phyloP scores from a whole-genome alignment of 140 eudicot genomes.

The Senecio squalidus region DNA sequence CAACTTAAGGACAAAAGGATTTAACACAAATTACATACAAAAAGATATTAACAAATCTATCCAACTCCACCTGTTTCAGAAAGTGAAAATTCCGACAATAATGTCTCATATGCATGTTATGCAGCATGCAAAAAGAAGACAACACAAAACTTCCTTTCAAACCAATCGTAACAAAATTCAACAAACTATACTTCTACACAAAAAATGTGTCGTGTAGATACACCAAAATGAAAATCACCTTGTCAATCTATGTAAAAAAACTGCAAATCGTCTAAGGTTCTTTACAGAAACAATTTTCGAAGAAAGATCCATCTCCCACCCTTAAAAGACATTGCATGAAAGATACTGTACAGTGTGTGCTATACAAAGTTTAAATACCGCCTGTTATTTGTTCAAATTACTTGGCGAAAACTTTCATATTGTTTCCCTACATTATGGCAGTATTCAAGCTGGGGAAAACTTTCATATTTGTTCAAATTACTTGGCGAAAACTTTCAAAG shows the following conservation, averaged over 20 bases:
- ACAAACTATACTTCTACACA: neutral
- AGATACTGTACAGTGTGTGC: conserved; percentile 53
- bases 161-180: neutral
- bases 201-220: conserved; percentile 2
- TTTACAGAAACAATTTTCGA: conserved; percentile 29
- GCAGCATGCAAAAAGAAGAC: neutral
- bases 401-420: conserved; percentile 6
- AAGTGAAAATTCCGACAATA: no score
- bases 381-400: conserved; percentile 10
- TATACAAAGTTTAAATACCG: conserved; percentile 22
- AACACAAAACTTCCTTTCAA: neutral
- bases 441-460: conserved; percentile 1
- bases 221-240: conserved; percentile 22
- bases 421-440: neutral
- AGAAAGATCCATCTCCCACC: conserved; percentile 20
- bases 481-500: conserved; percentile 8
- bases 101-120: neutral
- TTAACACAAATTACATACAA: no score
- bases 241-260: conserved; percentile 26
- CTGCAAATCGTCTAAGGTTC: conserved; percentile 14
- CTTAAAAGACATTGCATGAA: neutral
- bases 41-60: no score
- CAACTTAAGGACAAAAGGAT: no score
- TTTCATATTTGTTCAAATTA: conserved; percentile 5
- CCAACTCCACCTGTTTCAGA: no score